Percentiles rank a stretch among this genome's conserved stretches.
Conservation (phyloP, 805 yeast species). For the Huiozyma naganishii region DNA sequence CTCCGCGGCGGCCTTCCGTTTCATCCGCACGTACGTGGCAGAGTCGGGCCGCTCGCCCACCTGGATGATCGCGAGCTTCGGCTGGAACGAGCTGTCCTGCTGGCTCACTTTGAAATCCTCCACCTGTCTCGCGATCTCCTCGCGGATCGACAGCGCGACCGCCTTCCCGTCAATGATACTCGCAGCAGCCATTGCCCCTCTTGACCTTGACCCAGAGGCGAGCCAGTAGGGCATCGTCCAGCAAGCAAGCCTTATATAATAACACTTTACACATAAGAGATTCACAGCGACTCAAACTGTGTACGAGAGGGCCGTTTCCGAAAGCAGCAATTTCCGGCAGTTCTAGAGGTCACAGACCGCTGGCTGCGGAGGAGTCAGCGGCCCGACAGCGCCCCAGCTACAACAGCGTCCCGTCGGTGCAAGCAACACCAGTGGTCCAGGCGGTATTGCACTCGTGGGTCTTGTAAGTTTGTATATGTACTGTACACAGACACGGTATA, state of each 20-base stretch:
- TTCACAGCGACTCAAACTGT: background rate
- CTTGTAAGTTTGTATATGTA: background rate
- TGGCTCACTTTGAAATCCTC: slow-evolving; percentile 28
- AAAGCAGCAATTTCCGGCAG: background rate
- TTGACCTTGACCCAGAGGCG: background rate
- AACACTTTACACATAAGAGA: background rate
- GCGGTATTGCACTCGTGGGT: background rate
- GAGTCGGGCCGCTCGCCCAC: slow-evolving; percentile 89
- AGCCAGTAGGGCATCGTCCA: background rate
- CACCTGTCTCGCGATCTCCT: slow-evolving; percentile 42
- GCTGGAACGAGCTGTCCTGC: slow-evolving; percentile 38
- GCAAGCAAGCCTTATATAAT: background rate
- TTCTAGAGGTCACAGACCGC: background rate
- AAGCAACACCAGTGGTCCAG: background rate
- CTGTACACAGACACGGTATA: too few relatives aligned
- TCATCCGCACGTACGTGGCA: slow-evolving; percentile 82
- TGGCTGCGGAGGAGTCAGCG: too few relatives aligned
- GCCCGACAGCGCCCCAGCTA: too few relatives aligned
- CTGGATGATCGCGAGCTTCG: slow-evolving; percentile 74
- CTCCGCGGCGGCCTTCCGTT: slow-evolving; percentile 78
- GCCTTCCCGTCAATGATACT: slow-evolving; percentile 48
- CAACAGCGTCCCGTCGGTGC: too few relatives aligned
- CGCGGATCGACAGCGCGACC: slow-evolving; percentile 43
- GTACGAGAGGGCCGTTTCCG: too few relatives aligned
- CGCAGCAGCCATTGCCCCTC: slow-evolving; percentile 2